A percentile compares a stretch with the other conserved stretches of the same genome.
Conservation (phyloP, 495 filamentous ascomycete species). For the Amphirosellinia nigrospora region DNA sequence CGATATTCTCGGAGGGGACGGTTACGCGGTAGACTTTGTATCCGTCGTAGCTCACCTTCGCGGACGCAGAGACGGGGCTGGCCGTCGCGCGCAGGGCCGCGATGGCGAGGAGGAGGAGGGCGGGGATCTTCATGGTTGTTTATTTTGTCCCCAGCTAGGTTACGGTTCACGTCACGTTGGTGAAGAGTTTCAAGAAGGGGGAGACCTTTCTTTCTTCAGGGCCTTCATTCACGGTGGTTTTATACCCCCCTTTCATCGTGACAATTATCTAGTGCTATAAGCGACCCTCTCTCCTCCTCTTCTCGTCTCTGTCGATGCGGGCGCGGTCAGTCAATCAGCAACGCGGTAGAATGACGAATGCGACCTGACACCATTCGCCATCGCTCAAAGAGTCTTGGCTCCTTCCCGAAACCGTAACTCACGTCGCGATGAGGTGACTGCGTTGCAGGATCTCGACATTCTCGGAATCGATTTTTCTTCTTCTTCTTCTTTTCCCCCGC, state of each 20-base stretch:
- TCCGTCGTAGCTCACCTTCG: conserved; percentile 44
- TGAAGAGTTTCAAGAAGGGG: neutral
- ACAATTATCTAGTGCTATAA: neutral
- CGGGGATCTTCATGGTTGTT: neutral
- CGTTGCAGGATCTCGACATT: conserved; percentile 21
- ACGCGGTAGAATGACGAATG: conserved; percentile 7
- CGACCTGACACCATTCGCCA: conserved; percentile 18
- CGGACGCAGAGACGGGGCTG: neutral
- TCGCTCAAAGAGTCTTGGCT: conserved; percentile 17
- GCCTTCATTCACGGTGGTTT: neutral
- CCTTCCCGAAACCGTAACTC: conserved; percentile 25
- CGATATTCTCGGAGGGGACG: neutral
- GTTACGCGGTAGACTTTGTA: conserved; percentile 47
- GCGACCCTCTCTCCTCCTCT: neutral
- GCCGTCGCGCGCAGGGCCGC: neutral
- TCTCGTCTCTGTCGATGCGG: too few species aligned
- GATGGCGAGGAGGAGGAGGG: conserved; percentile 23
- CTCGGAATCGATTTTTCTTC: neutral
- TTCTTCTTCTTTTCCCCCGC: neutral
- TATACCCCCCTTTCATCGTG: neutral
- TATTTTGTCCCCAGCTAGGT: neutral
- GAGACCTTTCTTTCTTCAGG: neutral
- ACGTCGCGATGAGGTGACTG: conserved; percentile 22
- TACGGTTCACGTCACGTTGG: neutral
- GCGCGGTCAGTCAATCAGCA: too few species aligned